Conservation (phyloP, 208 protist genomes). For the Naegleria lovaniensis region DNA sequence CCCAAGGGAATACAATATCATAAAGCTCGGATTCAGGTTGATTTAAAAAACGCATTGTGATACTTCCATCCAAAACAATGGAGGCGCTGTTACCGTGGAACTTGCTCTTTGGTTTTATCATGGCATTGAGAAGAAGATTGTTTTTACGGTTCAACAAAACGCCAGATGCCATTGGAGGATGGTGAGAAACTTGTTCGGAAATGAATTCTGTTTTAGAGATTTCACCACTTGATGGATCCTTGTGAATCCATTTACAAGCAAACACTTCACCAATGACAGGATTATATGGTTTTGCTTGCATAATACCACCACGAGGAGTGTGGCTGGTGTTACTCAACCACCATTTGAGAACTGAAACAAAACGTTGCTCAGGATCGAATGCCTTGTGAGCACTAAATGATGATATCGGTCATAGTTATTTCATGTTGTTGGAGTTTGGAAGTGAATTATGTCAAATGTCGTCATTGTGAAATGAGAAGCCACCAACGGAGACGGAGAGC, state of each 20-base stretch:
- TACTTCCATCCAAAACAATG: background rate
- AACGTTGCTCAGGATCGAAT: background rate
- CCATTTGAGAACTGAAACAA: background rate
- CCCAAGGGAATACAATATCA: background rate
- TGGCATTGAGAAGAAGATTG: background rate
- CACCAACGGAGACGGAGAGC: no score
- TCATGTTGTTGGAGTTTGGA: background rate
- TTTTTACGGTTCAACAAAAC: background rate
- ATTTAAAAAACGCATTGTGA: background rate
- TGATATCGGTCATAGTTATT: background rate
- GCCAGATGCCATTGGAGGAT: background rate
- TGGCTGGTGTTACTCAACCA: background rate
- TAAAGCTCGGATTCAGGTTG: background rate
- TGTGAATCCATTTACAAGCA: background rate
- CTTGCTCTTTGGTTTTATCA: constrained; percentile 12
- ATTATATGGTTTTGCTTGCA: constrained; percentile 13
- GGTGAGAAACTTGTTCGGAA: constrained; percentile 19
- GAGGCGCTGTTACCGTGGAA: background rate
- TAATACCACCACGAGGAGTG: constrained; percentile 2
- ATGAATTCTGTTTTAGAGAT: background rate
- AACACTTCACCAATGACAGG: background rate
- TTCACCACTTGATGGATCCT: background rate
- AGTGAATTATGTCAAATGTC: no score
- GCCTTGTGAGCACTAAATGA: background rate
- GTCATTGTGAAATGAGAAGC: no score